A percentile compares a stretch with the other conserved stretches of the same genome.
phyloP scores from a whole-genome alignment of 2,329 filamentous ascomycete species.

The Penicillium paneum region DNA sequence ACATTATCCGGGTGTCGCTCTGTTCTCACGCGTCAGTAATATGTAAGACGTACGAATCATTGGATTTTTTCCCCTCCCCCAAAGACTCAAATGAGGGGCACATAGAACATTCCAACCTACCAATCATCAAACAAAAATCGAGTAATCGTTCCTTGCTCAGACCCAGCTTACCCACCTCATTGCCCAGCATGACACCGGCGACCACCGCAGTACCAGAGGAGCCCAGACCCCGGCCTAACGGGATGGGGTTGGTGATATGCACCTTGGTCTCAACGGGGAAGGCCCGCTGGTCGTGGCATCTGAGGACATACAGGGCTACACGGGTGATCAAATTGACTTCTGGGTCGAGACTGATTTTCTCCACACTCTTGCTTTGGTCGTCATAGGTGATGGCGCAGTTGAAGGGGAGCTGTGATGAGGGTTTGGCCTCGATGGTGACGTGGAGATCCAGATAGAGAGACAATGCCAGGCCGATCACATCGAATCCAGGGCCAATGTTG shows the following conservation, averaged over 20 bases:
- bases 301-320: conserved; percentile 88
- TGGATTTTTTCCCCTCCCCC: too few relatives aligned
- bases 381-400: conserved; percentile 90
- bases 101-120: conserved; percentile 43
- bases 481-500: conserved; percentile 96
- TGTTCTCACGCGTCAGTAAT: conserved; percentile 19
- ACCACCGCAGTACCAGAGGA: conserved; percentile 94
- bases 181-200: conserved; percentile 87
- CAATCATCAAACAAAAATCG: conserved; percentile 97
- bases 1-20: conserved; percentile 91
- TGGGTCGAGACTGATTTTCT: conserved; percentile 76
- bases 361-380: conserved; percentile 67
- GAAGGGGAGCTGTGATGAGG: conserved; percentile 35
- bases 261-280: conserved; percentile 87
- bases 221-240: conserved; percentile 86
- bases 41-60: conserved; percentile 1
- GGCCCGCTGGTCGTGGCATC: conserved; percentile 80
- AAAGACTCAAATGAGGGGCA: neutral
- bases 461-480: conserved; percentile 90
- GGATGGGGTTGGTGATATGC: conserved; percentile 94
- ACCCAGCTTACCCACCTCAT: conserved; percentile 77
- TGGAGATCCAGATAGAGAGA: conserved; percentile 89
- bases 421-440: conserved; percentile 67
- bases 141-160: conserved; percentile 79
- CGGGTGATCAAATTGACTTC: conserved; percentile 90